Conservation (phyloP, 257 asterid species). For the Penstemon barbatus region DNA sequence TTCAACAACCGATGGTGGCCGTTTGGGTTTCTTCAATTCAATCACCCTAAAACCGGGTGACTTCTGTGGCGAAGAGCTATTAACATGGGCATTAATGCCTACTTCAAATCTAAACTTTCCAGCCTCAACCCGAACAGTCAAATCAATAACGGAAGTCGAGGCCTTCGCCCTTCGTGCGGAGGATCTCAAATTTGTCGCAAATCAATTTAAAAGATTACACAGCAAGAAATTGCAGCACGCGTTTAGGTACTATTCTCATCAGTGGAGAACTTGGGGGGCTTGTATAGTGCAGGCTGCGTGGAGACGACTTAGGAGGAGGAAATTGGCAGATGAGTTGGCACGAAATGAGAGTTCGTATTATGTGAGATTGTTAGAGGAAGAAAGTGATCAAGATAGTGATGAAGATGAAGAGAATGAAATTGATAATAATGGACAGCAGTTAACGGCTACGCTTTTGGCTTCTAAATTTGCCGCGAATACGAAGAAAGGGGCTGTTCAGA, state of each 20-base stretch:
- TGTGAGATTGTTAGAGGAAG: constrained; percentile 28
- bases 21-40: constrained; percentile 80
- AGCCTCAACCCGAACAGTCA: constrained; percentile 75
- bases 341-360: constrained; percentile 54
- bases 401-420: neutral
- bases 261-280: constrained; percentile 94
- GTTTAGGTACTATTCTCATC: constrained; percentile 77
- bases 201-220: constrained; percentile 72
- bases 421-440: constrained; percentile 6
- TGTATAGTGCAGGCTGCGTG: constrained; percentile 70
- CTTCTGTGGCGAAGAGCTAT: constrained; percentile 84
- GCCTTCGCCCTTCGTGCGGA: constrained; percentile 80
- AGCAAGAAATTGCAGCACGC: constrained; percentile 86
- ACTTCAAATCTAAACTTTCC: constrained; percentile 60
- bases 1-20: constrained; percentile 85
- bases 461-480: constrained; percentile 69
- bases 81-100: constrained; percentile 81
- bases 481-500: constrained; percentile 42
- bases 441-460: constrained; percentile 60
- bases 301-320: constrained; percentile 54
- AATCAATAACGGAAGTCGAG: constrained; percentile 65
- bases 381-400: constrained; percentile 21
- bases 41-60: constrained; percentile 71
- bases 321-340: constrained; percentile 53
- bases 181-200: constrained; percentile 72